These are phyloP conservation scores for Pseudogymnoascus destructans DNA, from an alignment of 2,329 filamentous ascomycete species.

Conservation along the genomic window DNA sequence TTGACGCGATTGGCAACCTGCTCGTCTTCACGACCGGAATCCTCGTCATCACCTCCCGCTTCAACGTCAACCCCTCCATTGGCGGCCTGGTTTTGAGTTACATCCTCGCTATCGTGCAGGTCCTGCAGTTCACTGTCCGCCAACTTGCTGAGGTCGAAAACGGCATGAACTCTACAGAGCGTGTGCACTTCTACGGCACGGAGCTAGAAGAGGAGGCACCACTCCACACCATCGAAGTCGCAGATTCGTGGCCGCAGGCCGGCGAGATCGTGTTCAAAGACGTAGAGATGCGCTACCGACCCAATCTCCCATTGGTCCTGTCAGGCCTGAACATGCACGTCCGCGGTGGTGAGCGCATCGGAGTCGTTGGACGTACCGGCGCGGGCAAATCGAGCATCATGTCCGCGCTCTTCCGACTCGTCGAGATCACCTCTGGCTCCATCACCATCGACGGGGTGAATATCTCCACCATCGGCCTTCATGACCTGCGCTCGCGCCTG, in stretches of 20 bases:
- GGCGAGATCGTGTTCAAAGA: conserved; percentile 68
- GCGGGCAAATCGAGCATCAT: conserved; percentile 78
- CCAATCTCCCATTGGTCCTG: conserved; percentile 58
- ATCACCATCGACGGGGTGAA: conserved; percentile 55
- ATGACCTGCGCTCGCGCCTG: conserved; percentile 61
- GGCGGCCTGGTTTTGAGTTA: conserved; percentile 83
- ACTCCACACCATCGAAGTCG: conserved; percentile 60
- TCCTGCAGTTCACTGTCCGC: conserved; percentile 90
- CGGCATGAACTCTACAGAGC: conserved; percentile 93
- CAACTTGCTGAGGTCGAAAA: conserved; percentile 95
- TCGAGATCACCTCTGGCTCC: conserved; percentile 48
- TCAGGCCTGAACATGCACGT: conserved; percentile 60
- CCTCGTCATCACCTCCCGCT: conserved; percentile 81
- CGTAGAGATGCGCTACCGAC: conserved; percentile 68
- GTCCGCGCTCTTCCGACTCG: conserved; percentile 66
- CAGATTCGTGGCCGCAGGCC: conserved; percentile 67
- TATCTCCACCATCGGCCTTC: conserved; percentile 60
- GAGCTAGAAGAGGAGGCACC: conserved; percentile 82
- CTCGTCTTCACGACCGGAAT: conserved; percentile 83
- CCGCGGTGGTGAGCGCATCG: conserved; percentile 62
- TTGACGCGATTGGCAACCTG: conserved; percentile 72
- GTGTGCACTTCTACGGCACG: conserved; percentile 79
- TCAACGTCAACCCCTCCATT: conserved; percentile 72
- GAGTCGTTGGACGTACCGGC: conserved; percentile 69
- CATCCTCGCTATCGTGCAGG: conserved; percentile 82